Evolutionary conservation across 2,329 filamentous ascomycete genomes (phyloP), one percentile per base, ranked within the genome.

Genomic region (Xylaria polymorpha): DNA sequence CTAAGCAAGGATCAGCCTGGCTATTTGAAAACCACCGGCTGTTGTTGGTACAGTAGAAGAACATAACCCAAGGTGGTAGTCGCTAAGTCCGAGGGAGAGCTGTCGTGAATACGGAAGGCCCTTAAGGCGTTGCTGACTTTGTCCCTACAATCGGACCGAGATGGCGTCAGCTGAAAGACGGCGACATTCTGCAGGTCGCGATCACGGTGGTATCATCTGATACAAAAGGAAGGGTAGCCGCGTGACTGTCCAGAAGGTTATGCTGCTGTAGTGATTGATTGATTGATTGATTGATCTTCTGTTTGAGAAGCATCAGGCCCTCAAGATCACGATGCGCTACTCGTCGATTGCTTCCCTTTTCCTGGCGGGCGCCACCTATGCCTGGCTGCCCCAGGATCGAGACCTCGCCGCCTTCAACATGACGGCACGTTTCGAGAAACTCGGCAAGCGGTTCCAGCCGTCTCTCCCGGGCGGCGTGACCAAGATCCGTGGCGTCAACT

Each of bases 391-490:
- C 22, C 71, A 77, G 57, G 75, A 78, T 46, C 76, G 73, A 41
- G 76, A 79, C 56, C 72, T 80, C 43, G 72, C 72, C 2, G 78
- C 78, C 10, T 80, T 80, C 68, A 80, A 80, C 70, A 75, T 75
- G 68, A 79, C 76, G 2, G 71, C 71, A 60, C 77, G 77, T 22
- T 77, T 76, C 37, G 76, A 76, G 66, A 44, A 77, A 66, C 75
- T 80, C 15, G 77, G 77, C 53, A 79, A 79, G 69, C 75, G 78
- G 2, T 79, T 77, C 61, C 53, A 76, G 68, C 77, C 78, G 15
- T 69, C 69, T 8, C 71, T 79, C 3, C 70, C 73, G 6, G 61
- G 46, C 53, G 73, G 72, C 51, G 64, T 72, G 18, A 73, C 63
- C 44, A 75, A 75, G 61, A 74, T 75, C 35, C 73, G 73, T 6